Evolutionary conservation across 2,329 filamentous ascomycete species (phyloP).

Genomic region (Tolypocladium pustulatum): DNA sequence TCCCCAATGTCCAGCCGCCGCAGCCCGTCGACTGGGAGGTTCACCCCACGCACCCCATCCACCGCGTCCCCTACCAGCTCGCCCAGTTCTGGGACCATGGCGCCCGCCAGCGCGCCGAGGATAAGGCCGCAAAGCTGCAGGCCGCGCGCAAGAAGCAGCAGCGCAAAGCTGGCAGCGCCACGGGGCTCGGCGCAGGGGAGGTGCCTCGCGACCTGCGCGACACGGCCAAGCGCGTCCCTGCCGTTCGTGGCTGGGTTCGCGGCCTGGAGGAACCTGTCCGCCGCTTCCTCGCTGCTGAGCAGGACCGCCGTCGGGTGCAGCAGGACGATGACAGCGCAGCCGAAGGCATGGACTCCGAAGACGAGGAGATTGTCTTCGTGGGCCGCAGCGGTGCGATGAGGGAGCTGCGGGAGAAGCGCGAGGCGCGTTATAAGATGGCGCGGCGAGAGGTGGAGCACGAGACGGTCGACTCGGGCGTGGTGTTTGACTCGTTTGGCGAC

Average conservation of each 20-base stretch:
- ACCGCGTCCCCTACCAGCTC: slow-evolving; percentile 77
- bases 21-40: slow-evolving; percentile 74
- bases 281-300: slow-evolving; percentile 54
- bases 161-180: slow-evolving; percentile 28
- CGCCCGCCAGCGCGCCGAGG: slow-evolving; percentile 38
- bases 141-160: slow-evolving; percentile 35
- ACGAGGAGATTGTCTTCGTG: slow-evolving; percentile 89
- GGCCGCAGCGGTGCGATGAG: slow-evolving; percentile 55
- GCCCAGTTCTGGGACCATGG: slow-evolving; percentile 71
- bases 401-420: slow-evolving; percentile 25
- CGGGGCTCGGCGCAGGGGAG: slow-evolving; percentile 35
- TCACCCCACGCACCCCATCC: slow-evolving; percentile 68
- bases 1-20: slow-evolving; percentile 79
- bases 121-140: slow-evolving; percentile 28
- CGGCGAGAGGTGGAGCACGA: slow-evolving; percentile 45
- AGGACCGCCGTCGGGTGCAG: slow-evolving; percentile 2
- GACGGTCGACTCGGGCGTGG: slow-evolving; percentile 50
- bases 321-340: slow-evolving; percentile 15
- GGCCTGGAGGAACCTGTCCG: slow-evolving; percentile 79
- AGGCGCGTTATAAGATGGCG: slow-evolving; percentile 33
- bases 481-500: slow-evolving; percentile 70
- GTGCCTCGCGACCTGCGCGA: slow-evolving; percentile 74
- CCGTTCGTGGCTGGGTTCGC: slow-evolving; percentile 69
- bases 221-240: slow-evolving; percentile 69
- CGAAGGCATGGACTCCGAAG: slow-evolving; percentile 38